Evolutionary conservation across 768 basidiomycete genomes (phyloP), one percentile per base, ranked within the genome.

Genomic region (Podaxis sp.): DNA sequence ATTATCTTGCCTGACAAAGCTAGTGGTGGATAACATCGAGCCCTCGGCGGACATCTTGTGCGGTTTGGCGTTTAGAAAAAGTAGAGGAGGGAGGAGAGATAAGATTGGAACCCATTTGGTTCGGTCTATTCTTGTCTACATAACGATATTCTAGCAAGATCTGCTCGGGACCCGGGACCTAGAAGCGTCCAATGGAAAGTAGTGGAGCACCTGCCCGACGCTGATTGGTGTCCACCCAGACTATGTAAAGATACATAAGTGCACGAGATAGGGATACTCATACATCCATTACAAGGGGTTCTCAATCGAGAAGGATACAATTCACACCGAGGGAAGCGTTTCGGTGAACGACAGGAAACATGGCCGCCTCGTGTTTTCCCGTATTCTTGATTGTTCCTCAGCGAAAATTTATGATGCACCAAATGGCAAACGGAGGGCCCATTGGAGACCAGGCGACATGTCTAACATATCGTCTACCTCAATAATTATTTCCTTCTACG

Each of bases 21-120:
- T 15, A 28, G 46, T 57, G 46, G 59, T 60, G 54, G 36, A 61
- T 68, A 19, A 17, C 8, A 68, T 65, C 13, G 55, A 39, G 38
- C n/a, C 13, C 12, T 40, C 55, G 3, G 39, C 24, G 55, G 38
- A 19, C 39, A 56, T 39, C 38, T 46, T 42, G 46, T 15, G 59
- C 39, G 17, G 38, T 26, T 30, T 9, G 36, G 56, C 24, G 5
- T 11, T 13, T 59, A 26, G 42, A 17, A 24, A 30, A 17, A 59
- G 26, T 7, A 7, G 13, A 28, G 38, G 17, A 24, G 52, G 51
- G 54, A 46, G 33, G 53, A 56, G 44, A 46, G n/a, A 46, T 46
- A 46, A 46, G 15, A 19, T 46, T 46, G n/a, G 44, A 7, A 7
- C 12, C n/a, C 7, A 15, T n/a, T 46, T 19, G 19, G 15, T 4